These are phyloP conservation scores for Leishmania tarentolae DNA, from an alignment of 208 protist genomes.

Conservation along the genomic window DNA sequence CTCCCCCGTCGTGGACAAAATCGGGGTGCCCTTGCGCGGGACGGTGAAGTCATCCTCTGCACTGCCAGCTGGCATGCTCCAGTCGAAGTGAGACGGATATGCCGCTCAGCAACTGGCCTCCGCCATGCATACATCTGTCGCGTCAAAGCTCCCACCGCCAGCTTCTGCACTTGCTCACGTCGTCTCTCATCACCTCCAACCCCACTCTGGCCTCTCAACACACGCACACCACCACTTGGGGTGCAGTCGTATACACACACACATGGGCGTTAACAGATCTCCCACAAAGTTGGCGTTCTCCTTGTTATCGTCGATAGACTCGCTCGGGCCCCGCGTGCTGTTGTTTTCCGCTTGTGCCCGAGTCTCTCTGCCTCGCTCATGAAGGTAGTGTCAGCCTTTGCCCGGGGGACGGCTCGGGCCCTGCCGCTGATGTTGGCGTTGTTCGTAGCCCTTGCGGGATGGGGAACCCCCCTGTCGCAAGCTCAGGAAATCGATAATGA, in stretches of 20 bases:
- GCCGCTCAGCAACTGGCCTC: neutral
- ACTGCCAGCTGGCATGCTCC: neutral
- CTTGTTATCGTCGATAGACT: neutral
- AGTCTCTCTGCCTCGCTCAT: conserved; percentile 3
- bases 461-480: neutral
- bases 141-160: neutral
- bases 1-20: neutral
- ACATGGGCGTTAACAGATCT: neutral
- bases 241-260: neutral
- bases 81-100: neutral
- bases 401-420: neutral
- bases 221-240: neutral
- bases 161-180: neutral
- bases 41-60: neutral
- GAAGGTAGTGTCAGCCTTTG: neutral
- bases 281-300: neutral
- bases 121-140: neutral
- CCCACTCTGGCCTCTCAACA: neutral
- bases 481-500: neutral
- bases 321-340: neutral
- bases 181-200: neutral
- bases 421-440: neutral
- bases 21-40: neutral
- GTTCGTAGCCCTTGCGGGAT: conserved; percentile 3
- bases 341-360: neutral